Evolutionary conservation across 2,329 filamentous ascomycete species (phyloP).

Genomic region (Dactylellina haptotyla): DNA sequence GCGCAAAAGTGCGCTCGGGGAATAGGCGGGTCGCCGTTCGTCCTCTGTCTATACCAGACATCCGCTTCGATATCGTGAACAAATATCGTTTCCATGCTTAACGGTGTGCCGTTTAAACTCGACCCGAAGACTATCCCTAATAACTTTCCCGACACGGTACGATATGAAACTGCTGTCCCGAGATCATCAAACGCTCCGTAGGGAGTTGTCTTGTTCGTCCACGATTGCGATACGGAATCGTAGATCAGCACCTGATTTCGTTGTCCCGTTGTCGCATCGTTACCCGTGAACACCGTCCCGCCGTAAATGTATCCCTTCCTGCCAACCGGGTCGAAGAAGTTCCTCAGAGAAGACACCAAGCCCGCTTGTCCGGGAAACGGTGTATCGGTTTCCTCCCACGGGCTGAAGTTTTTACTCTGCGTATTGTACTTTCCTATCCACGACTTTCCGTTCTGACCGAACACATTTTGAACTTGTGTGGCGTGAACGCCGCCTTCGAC

Average conservation of each 20-base stretch:
- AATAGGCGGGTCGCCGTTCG: slow-evolving; percentile 10
- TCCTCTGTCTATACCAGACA: slow-evolving; percentile 25
- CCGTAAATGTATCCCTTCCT: slow-evolving; percentile 41
- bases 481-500: slow-evolving; percentile 29
- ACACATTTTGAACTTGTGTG: slow-evolving; percentile 8
- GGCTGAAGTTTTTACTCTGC: background rate
- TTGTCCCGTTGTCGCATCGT: background rate
- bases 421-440: slow-evolving; percentile 22
- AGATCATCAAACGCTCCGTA: slow-evolving; percentile 27
- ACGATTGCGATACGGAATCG: slow-evolving; percentile 10
- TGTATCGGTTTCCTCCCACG: slow-evolving; percentile 28
- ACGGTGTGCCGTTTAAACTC: slow-evolving; percentile 29
- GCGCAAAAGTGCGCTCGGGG: slow-evolving; percentile 30
- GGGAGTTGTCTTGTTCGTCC: slow-evolving; percentile 16
- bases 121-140: slow-evolving; percentile 26
- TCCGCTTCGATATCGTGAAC: slow-evolving; percentile 22
- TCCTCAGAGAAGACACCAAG: slow-evolving; percentile 1
- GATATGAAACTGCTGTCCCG: slow-evolving; percentile 20
- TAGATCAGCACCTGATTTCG: slow-evolving; percentile 30
- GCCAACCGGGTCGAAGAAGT: slow-evolving; percentile 11
- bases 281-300: slow-evolving; percentile 4
- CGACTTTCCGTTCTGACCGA: slow-evolving; percentile 21
- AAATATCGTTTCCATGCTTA: slow-evolving; percentile 39
- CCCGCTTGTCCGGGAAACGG: slow-evolving; percentile 31
- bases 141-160: slow-evolving; percentile 1